Evolutionary conservation across 2,329 filamentous ascomycete genomes (phyloP).

Genomic region (Penicillium glabrum): DNA sequence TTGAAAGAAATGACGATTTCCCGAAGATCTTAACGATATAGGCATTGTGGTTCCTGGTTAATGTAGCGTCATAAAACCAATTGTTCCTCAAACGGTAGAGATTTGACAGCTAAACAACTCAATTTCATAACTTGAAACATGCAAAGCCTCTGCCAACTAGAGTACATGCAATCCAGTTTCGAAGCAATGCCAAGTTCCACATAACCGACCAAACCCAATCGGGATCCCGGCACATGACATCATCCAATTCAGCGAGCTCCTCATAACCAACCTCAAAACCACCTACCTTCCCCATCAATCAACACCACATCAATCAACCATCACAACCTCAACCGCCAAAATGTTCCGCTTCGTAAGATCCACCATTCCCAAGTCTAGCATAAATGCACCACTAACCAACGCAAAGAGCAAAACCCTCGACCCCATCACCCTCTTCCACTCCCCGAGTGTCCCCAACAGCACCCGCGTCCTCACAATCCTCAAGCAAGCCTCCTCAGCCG

Average conservation of each 20-base stretch:
- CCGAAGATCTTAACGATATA: too few species aligned
- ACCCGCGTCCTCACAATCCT: conserved; percentile 71
- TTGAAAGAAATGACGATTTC: too few species aligned
- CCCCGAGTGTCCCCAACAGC: conserved; percentile 71
- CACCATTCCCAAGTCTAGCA: background rate
- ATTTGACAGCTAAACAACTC: too few species aligned
- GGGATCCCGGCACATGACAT: conserved; percentile 21
- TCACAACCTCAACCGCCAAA: conserved; percentile 7
- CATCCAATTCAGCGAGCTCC: conserved; percentile 7
- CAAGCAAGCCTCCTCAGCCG: conserved; percentile 74
- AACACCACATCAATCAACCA: conserved; percentile 2
- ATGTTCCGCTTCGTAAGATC: conserved; percentile 29
- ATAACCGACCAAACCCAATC: conserved; percentile 1
- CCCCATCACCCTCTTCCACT: conserved; percentile 95
- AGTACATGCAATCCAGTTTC: background rate
- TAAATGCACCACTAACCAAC: conserved; percentile 1
- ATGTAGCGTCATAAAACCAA: too few species aligned
- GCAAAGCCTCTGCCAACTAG: background rate
- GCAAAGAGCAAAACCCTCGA: conserved; percentile 80
- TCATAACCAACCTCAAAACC: background rate
- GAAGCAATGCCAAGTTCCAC: background rate
- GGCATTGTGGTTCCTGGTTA: too few species aligned
- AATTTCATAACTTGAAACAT: background rate
- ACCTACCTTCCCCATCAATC: background rate
- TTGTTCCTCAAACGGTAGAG: too few species aligned